Evolutionary conservation across 495 filamentous ascomycete species (phyloP).

Genomic region (Talaromyces adpressus): DNA sequence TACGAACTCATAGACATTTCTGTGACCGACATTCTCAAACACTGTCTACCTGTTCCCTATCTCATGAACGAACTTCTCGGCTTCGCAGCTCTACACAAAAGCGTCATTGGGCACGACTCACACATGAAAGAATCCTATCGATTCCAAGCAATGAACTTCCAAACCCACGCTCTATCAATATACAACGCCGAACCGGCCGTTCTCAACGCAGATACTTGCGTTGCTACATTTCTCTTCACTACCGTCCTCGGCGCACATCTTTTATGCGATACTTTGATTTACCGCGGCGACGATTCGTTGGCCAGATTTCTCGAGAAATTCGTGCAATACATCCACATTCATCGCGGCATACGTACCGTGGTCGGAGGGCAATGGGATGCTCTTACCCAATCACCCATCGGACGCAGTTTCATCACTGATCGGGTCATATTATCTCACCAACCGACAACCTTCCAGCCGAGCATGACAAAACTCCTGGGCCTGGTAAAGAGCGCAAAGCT

Average conservation of each 20-base stretch:
- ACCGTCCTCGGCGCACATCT: slow-evolving; percentile 35
- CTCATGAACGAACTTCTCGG: neutral
- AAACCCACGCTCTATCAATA: slow-evolving; percentile 36
- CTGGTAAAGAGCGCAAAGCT: slow-evolving; percentile 10
- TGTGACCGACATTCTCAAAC: neutral
- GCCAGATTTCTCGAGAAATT: slow-evolving; percentile 30
- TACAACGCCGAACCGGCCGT: slow-evolving; percentile 27
- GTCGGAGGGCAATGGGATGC: slow-evolving; percentile 18
- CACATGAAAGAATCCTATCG: slow-evolving; percentile 24
- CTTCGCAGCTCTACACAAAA: neutral
- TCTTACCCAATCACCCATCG: slow-evolving; percentile 5
- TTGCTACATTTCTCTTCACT: slow-evolving; percentile 43
- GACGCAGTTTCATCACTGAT: slow-evolving; percentile 1
- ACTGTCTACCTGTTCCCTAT: neutral
- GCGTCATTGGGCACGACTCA: neutral
- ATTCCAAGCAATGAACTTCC: slow-evolving; percentile 38
- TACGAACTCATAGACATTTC: neutral
- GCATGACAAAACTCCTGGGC: slow-evolving; percentile 6
- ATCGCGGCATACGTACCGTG: slow-evolving; percentile 35
- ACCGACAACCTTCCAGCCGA: neutral
- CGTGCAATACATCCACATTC: slow-evolving; percentile 32
- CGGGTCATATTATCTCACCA: slow-evolving; percentile 10
- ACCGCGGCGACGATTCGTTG: slow-evolving; percentile 21
- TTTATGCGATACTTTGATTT: slow-evolving; percentile 34
- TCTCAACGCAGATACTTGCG: slow-evolving; percentile 26